Conservation (phyloP, 768 basidiomycete species). For the Leccinum olivaceopallidum region DNA sequence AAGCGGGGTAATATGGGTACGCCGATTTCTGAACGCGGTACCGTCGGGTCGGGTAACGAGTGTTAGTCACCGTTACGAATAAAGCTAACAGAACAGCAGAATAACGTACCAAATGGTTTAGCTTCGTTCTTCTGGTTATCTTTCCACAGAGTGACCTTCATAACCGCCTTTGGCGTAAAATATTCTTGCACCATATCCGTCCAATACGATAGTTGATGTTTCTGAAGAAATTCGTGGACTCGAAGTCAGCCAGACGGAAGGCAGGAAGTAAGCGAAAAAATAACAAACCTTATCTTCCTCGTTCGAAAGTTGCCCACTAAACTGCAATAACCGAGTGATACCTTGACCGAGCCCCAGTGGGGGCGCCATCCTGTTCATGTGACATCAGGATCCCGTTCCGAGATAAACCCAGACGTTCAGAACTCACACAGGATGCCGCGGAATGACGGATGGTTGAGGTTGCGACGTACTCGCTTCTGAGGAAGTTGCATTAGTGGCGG, state of each 20-base stretch:
- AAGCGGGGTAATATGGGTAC: slow-evolving; percentile 80
- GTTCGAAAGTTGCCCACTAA: slow-evolving; percentile 62
- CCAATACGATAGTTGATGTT: slow-evolving; percentile 71
- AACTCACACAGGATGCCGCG: slow-evolving; percentile 28
- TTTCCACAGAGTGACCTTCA: slow-evolving; percentile 88
- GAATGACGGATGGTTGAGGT: not conserved
- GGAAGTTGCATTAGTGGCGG: slow-evolving; percentile 26
- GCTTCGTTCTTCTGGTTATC: slow-evolving; percentile 78
- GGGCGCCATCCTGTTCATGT: slow-evolving; percentile 31
- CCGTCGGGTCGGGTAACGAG: slow-evolving; percentile 13
- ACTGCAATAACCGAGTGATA: slow-evolving; percentile 62
- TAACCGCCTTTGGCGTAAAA: slow-evolving; percentile 66
- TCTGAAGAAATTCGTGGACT: slow-evolving; percentile 36
- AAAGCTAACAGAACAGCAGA: slow-evolving; percentile 10
- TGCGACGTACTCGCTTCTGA: slow-evolving; percentile 20
- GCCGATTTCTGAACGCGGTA: slow-evolving; percentile 61
- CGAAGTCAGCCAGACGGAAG: slow-evolving; percentile 5
- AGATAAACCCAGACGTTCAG: not conserved
- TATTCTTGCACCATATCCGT: slow-evolving; percentile 61
- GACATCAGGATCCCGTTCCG: slow-evolving; percentile 17
- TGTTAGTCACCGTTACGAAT: slow-evolving; percentile 4
- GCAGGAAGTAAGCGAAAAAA: not conserved
- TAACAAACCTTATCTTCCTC: slow-evolving; percentile 49
- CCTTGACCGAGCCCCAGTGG: slow-evolving; percentile 61
- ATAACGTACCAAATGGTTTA: slow-evolving; percentile 73